Evolutionary conservation across 2,329 filamentous ascomycete genomes (phyloP).

Genomic region (Fusarium tricinctum): DNA sequence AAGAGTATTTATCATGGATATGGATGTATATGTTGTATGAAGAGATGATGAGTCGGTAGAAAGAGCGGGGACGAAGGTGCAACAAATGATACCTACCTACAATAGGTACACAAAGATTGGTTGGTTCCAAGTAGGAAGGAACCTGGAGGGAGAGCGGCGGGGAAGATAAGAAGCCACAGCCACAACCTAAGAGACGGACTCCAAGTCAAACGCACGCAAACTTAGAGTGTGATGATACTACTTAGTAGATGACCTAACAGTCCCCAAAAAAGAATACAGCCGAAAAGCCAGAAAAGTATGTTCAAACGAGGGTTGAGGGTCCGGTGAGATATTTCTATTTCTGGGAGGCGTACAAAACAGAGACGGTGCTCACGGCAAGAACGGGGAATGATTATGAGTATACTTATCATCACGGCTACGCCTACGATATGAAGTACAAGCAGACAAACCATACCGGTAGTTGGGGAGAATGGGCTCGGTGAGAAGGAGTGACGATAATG

Average conservation of each 20-base stretch:
- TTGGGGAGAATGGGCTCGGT: conserved; percentile 13
- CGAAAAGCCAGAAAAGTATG: conserved; percentile 31
- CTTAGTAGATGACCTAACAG: conserved; percentile 6
- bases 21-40: background rate
- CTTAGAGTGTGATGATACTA: conserved; percentile 8
- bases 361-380: conserved; percentile 3
- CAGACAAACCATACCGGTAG: conserved; percentile 9
- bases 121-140: background rate
- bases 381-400: conserved; percentile 7
- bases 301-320: conserved; percentile 34
- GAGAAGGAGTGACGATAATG: conserved; percentile 12
- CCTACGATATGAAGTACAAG: background rate
- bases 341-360: conserved; percentile 29
- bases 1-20: background rate
- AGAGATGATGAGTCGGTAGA: conserved; percentile 13
- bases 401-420: too few relatives aligned
- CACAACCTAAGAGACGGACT: conserved; percentile 5
- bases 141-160: conserved; percentile 34
- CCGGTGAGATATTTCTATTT: conserved; percentile 23
- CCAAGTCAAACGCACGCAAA: conserved; percentile 23
- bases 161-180: conserved; percentile 42
- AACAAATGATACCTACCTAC: background rate
- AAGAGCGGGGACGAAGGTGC: conserved; percentile 11
- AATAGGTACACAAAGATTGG: background rate
- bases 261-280: background rate